phyloP scores from a whole-genome alignment of 108 stramenopile species.

The Skeletonema marinoi region DNA sequence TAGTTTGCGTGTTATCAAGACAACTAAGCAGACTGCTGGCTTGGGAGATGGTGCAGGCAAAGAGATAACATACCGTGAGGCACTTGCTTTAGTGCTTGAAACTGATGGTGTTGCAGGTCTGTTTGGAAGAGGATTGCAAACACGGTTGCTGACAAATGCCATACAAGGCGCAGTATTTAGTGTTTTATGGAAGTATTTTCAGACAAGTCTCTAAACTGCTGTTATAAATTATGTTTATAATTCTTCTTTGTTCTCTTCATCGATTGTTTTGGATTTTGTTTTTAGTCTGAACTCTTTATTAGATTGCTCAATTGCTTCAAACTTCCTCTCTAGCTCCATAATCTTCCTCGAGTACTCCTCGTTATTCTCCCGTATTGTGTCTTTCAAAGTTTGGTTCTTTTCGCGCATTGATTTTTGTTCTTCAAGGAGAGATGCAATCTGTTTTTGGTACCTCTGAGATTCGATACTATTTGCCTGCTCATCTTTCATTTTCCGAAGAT shows the following conservation, averaged over 20 bases:
- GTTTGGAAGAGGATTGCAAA: conserved; percentile 80
- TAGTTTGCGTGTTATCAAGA: conserved; percentile 85
- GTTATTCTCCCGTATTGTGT: conserved; percentile 43
- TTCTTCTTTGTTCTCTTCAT: neutral
- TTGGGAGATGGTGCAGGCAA: conserved; percentile 39
- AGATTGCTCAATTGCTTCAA: conserved; percentile 31
- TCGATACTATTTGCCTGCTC: conserved; percentile 6
- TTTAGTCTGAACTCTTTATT: conserved; percentile 20
- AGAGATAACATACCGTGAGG: conserved; percentile 72
- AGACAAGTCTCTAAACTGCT: neutral
- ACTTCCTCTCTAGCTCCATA: conserved; percentile 40
- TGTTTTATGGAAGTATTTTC: conserved; percentile 87
- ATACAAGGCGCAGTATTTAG: conserved; percentile 87
- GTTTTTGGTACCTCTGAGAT: conserved; percentile 17
- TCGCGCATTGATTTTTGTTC: conserved; percentile 24
- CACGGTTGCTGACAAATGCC: conserved; percentile 79
- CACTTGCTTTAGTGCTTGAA: conserved; percentile 66
- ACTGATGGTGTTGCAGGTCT: conserved; percentile 74
- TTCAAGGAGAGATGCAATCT: conserved; percentile 24
- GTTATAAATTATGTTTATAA: neutral
- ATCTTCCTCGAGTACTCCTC: conserved; percentile 42
- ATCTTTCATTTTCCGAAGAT: conserved; percentile 20
- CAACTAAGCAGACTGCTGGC: conserved; percentile 82
- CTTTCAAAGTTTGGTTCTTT: conserved; percentile 43
- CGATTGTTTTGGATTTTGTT: neutral